phyloP scores from a whole-genome alignment of 169 alveolate genomes.

The Blepharisma undulans region DNA sequence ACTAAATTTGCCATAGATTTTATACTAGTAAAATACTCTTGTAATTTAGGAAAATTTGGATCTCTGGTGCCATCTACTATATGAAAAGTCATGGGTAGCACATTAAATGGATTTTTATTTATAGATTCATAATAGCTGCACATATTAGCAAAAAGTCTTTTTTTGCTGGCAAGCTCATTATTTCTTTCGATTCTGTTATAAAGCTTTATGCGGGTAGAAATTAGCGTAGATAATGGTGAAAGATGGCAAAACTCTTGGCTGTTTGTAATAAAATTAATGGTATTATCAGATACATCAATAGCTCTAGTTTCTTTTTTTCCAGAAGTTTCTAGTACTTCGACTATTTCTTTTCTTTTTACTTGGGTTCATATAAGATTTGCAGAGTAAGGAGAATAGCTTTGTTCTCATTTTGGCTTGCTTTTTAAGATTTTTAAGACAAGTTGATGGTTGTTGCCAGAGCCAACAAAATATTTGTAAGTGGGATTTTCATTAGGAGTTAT shows the following conservation, averaged over 20 bases:
- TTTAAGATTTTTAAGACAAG: not conserved
- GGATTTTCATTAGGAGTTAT: not conserved
- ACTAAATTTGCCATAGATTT: not conserved
- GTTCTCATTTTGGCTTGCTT: not conserved
- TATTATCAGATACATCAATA: not conserved
- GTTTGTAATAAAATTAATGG: not conserved
- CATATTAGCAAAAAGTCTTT: slow-evolving; percentile 54
- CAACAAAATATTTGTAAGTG: slow-evolving; percentile 21
- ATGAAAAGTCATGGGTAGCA: slow-evolving; percentile 57
- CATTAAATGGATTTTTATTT: slow-evolving; percentile 42
- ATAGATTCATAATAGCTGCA: slow-evolving; percentile 34
- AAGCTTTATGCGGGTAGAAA: not conserved
- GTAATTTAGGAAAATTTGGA: slow-evolving; percentile 23
- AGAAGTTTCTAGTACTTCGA: not conserved
- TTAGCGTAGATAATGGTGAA: not conserved
- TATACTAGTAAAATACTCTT: slow-evolving; percentile 13
- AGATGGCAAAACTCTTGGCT: not conserved
- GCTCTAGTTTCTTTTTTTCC: not conserved
- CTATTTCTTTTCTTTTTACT: not conserved
- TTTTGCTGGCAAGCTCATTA: slow-evolving; percentile 51
- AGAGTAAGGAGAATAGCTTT: not conserved
- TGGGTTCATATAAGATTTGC: slow-evolving; percentile 20
- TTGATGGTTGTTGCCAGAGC: slow-evolving; percentile 30
- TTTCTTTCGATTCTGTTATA: slow-evolving; percentile 51
- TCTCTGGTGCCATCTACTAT: slow-evolving; percentile 44